Evolutionary conservation across 2,329 filamentous ascomycete species (phyloP), one percentile per base, ranked within the genome.

Genomic region (Hymenoscyphus linearis): DNA sequence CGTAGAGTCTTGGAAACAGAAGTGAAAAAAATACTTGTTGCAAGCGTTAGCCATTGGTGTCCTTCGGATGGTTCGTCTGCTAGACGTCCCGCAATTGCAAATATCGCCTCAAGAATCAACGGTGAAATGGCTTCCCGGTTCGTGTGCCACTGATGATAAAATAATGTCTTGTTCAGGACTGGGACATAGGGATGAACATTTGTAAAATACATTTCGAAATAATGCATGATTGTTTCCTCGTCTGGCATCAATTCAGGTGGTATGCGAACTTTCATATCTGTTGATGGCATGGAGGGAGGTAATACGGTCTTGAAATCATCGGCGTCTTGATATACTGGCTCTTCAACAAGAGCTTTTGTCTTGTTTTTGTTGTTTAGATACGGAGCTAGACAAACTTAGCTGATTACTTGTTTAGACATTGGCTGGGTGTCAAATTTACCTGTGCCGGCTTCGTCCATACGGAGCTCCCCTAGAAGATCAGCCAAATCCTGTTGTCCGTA

Each of bases 101-200:
- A 96, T 18, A 98, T 86, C 6, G 91, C 91, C 74, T 97, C 93
- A 0, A 98, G 79, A 60, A 98, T 82, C 35, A 98, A 79, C 0
- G 93, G 93, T 0, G 95, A 97, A 34, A 98, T 92, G 0, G 89
- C 85, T n/a, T 88, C 84, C 62, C 90, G 84, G 64, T 92, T 88
- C 16, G 85, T 86, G 60, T 89, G 86, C 93, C 93, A 98, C 76
- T 97, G 92, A 52, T 91, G 87, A 70, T 95, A 96, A 69, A 98
- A 90, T 44, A 88, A 80, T 2, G 83, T 78, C 70, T 91, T 90
- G 76, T 95, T 93, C 58, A 98, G 78, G 2, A 98, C 91, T 0
- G 93, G 93, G 1, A 96, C 87, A 68, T 96, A 98, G 0, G 93
- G 93, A 70, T 98, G 95, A 35, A 97, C 89, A 67, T 97, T 87